These are phyloP conservation scores for Populus hybrid DNA, from an alignment of 441 rosid species.

Conservation along the genomic window DNA sequence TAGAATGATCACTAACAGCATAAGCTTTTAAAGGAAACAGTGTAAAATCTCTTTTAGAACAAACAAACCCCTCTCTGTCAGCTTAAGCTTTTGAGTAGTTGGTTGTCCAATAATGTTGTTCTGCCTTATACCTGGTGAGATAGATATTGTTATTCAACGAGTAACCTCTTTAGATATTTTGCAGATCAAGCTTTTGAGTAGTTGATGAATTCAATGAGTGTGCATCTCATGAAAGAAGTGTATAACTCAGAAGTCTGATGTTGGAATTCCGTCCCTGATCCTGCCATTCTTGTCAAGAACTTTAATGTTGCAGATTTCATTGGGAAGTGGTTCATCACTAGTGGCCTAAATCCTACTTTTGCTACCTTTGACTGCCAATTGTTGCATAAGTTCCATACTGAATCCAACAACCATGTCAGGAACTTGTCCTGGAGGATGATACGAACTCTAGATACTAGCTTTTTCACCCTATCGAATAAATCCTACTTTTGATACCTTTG, in stretches of 20 bases:
- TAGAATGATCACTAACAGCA: too few species aligned
- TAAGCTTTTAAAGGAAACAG: too few species aligned
- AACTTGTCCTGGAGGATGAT: slow-evolving; percentile 77
- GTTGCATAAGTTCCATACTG: slow-evolving; percentile 82
- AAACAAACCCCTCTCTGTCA: background rate
- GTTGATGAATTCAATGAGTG: too few species aligned
- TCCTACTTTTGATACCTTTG: too few species aligned
- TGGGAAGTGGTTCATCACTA: slow-evolving; percentile 86
- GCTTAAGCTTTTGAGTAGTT: background rate
- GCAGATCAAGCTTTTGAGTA: too few species aligned
- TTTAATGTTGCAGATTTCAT: slow-evolving; percentile 69
- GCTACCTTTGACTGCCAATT: slow-evolving; percentile 62
- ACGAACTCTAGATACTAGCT: slow-evolving; percentile 66
- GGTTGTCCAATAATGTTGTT: background rate
- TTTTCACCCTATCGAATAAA: slow-evolving; percentile 38
- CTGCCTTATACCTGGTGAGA: slow-evolving; percentile 1
- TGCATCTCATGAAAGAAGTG: too few species aligned
- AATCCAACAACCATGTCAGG: slow-evolving; percentile 66
- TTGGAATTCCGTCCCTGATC: slow-evolving; percentile 86
- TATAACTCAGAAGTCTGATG: slow-evolving; percentile 4
- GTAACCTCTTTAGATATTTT: background rate
- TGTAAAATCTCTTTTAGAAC: background rate
- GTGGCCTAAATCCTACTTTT: slow-evolving; percentile 81
- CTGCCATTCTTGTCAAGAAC: slow-evolving; percentile 64
- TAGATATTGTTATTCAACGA: slow-evolving; percentile 3